Base-by-base conservation (phyloP, 345 rosid genomes). In the Salix viminalis region DNA sequence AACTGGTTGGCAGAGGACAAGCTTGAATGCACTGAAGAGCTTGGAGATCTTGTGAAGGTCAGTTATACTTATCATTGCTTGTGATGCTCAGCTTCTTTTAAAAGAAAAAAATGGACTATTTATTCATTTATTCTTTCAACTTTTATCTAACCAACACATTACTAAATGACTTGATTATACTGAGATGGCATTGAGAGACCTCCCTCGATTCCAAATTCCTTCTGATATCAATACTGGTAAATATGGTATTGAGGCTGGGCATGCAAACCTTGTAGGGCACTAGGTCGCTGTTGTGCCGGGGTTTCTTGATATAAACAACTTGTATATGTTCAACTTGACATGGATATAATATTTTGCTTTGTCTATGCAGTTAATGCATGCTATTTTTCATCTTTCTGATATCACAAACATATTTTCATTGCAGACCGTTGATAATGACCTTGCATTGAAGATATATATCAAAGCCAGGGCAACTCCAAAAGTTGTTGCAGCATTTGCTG, bases 401-500 rank as follows among this genome's bases (percentile, higher is more conserved):
- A 14, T 50, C 42, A 16, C 13, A 32, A 52, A 30, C 65, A 26
- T 16, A 26, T 41, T 82, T 68, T 28, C 67, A 39, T 80, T 82
- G 70, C 83, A 94, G 98, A 94, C 98, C 39, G 97, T 94, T 77
- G 98, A 94, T 85, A 94, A 92, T 84, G 97, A 92, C 78, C 98
- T 94, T 79, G 97, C 98, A 1, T 76, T 94, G 85, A 90, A 92
- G 85, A 92, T 94, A 85, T 94, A 92, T 83, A 91, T 92, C 79
- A 94, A 92, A 88, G 98, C 98, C 41, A 85, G 92, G 79, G 94
- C 95, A 26, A 89, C 97, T 75, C 97, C 98, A 54, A 94, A 94
- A 88, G 98, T 94, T 84, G 94, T 94, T 76, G 97, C 97, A 48
- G 98, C 98, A 82, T 92, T 94, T 84, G 98, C 97, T 23, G 98